Percentiles rank a stretch among this genome's conserved stretches.
Evolutionary conservation across 768 basidiomycete species (phyloP).

Genomic region (Pleurotus platypus): DNA sequence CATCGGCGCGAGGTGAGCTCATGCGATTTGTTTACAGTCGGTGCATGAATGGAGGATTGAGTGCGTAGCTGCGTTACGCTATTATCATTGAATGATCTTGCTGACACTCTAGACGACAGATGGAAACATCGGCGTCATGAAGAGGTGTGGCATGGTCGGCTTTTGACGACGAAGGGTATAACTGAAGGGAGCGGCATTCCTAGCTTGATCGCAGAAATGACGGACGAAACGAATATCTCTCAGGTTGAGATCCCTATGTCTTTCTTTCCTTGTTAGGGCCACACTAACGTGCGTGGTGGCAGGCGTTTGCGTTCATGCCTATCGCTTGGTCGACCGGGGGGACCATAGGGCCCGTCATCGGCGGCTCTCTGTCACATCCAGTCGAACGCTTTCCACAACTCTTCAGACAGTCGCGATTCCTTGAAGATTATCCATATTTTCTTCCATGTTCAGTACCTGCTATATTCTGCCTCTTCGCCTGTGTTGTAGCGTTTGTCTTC

Average conservation of each 20-base stretch:
- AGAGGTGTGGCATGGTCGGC: slow-evolving; percentile 22
- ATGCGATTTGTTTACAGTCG: slow-evolving; percentile 24
- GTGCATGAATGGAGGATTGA: slow-evolving; percentile 52
- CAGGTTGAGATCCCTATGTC: background rate
- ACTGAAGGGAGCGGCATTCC: slow-evolving; percentile 14
- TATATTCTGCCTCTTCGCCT: slow-evolving; percentile 40
- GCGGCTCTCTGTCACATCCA: slow-evolving; percentile 49
- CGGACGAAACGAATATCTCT: slow-evolving; percentile 52
- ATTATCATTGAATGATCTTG: background rate
- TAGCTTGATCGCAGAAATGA: slow-evolving; percentile 52
- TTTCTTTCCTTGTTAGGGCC: background rate
- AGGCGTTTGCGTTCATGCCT: slow-evolving; percentile 42
- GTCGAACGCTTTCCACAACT: slow-evolving; percentile 43
- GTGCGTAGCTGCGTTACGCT: slow-evolving; percentile 19
- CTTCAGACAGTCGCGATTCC: slow-evolving; percentile 39
- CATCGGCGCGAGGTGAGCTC: too few species aligned
- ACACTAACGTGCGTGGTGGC: background rate
- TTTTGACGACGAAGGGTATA: too few species aligned
- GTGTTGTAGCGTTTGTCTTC: slow-evolving; percentile 36
- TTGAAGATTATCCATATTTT: slow-evolving; percentile 53
- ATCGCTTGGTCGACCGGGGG: slow-evolving; percentile 16
- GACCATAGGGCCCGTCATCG: slow-evolving; percentile 39
- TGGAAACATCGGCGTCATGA: slow-evolving; percentile 40
- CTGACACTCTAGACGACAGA: background rate
- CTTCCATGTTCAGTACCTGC: slow-evolving; percentile 52